Evolutionary conservation across 2,329 filamentous ascomycete species (phyloP), one percentile per base, ranked within the genome.

Genomic region (Aspergillus pseudoterreus): DNA sequence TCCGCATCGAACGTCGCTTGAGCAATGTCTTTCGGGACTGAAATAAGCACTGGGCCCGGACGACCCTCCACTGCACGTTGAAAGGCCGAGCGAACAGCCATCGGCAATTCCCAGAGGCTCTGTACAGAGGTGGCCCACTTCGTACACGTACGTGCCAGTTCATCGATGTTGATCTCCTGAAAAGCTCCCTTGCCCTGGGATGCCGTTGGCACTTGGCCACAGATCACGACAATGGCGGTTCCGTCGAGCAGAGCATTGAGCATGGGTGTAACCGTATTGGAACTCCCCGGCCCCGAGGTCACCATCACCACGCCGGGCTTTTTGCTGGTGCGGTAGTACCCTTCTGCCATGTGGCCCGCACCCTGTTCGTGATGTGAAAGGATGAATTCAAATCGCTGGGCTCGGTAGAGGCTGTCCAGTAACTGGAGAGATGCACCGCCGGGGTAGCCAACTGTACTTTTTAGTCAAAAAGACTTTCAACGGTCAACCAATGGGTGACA

Each of bases 61-160:
- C 92, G 83, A 49, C 92, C 92, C 63, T 86, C 90, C 38, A 88
- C 96, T 32, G 92, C 92, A 68, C 95, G 96, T 75, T 96, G 89
- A 67, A 96, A 96, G 41, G 92, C 92, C 75, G 96, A 92, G 70
- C 96, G 95, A 66, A 96, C 96, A 57, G 90, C 82, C 61, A 86
- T 82, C n/a, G 92, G 92, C 45, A 96, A 78, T 73, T 96, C 92
- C 35, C 88, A 88, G 44, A 95, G 83, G 70, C 85, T 90, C 80
- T 92, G 95, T 39, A 96, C 90, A 87, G 95, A 92, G 55, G 92
- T 88, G 64, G 96, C 96, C 92, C 92, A 97, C 77, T 96, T 96
- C 58, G 91, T 96, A 79, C 91, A 96, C 11, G 90, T 83, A 64
- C 90, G 82, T 22, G 89, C 92, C 67, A 97, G 95, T 57, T 90